Conservation (phyloP, 2,329 filamentous ascomycete genomes). For the Exserohilum turcica region DNA sequence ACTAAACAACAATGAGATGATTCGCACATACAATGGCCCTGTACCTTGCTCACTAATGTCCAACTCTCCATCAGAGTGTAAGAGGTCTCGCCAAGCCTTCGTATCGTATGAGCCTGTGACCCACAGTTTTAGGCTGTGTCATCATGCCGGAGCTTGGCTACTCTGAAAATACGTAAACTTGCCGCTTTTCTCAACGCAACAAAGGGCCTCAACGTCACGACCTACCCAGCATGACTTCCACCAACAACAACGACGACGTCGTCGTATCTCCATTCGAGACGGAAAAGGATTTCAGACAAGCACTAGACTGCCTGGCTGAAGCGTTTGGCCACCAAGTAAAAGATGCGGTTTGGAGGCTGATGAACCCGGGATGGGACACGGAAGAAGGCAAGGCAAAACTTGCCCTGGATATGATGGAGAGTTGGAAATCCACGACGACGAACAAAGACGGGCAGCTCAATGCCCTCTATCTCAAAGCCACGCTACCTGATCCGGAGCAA, state of each 20-base stretch:
- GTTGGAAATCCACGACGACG: conserved; percentile 50
- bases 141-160: conserved; percentile 1
- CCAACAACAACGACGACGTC: conserved; percentile 16
- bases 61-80: neutral
- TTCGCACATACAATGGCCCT: too few relatives aligned
- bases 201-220: neutral
- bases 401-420: conserved; percentile 48
- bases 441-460: conserved; percentile 56
- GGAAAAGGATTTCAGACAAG: conserved; percentile 32
- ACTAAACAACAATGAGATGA: too few relatives aligned
- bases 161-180: neutral
- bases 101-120: neutral
- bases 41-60: too few relatives aligned
- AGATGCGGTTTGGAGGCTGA: conserved; percentile 58
- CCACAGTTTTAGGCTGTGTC: neutral
- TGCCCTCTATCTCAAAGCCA: conserved; percentile 61
- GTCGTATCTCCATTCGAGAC: conserved; percentile 26
- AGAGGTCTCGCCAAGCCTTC: conserved; percentile 1
- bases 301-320: conserved; percentile 43
- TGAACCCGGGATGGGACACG: conserved; percentile 63
- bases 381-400: conserved; percentile 50
- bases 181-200: neutral
- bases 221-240: conserved; percentile 18
- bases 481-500: conserved; percentile 45
- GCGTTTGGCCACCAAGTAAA: conserved; percentile 58